phyloP scores from a whole-genome alignment of 176 grass and related monocot genomes.

The Ensete glaucum region DNA sequence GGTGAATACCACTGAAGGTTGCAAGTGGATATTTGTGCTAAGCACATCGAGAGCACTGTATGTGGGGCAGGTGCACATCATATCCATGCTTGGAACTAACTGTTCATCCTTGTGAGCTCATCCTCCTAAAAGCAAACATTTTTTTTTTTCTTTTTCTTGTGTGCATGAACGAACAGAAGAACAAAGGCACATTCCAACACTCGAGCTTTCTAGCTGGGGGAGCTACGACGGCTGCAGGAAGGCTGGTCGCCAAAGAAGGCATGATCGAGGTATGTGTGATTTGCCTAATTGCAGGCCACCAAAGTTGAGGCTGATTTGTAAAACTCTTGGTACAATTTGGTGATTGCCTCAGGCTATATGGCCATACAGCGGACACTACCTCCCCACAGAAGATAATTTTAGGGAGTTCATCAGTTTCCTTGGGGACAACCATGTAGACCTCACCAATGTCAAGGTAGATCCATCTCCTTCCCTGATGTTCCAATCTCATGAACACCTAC shows the following conservation, averaged over 20 bases:
- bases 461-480: background rate
- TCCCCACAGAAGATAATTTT: conserved; percentile 89
- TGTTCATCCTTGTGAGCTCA: background rate
- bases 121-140: conserved; percentile 4
- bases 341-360: conserved; percentile 52
- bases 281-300: background rate
- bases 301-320: too few species aligned
- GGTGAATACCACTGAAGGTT: conserved; percentile 57
- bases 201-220: conserved; percentile 87
- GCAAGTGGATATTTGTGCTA: conserved; percentile 97
- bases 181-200: conserved; percentile 93
- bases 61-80: conserved; percentile 54
- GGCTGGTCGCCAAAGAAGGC: conserved; percentile 69
- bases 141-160: too few species aligned
- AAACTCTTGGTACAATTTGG: too few species aligned
- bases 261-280: conserved; percentile 39
- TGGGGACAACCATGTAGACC: conserved; percentile 73
- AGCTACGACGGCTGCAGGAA: conserved; percentile 75
- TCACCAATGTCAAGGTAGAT: conserved; percentile 81
- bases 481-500: background rate
- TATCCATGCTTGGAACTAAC: background rate
- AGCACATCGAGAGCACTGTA: conserved; percentile 74
- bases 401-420: conserved; percentile 86
- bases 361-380: conserved; percentile 98
- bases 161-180: conserved; percentile 58